Conservation (phyloP, 2,329 filamentous ascomycete species). For the Clonostachys chloroleuca region DNA sequence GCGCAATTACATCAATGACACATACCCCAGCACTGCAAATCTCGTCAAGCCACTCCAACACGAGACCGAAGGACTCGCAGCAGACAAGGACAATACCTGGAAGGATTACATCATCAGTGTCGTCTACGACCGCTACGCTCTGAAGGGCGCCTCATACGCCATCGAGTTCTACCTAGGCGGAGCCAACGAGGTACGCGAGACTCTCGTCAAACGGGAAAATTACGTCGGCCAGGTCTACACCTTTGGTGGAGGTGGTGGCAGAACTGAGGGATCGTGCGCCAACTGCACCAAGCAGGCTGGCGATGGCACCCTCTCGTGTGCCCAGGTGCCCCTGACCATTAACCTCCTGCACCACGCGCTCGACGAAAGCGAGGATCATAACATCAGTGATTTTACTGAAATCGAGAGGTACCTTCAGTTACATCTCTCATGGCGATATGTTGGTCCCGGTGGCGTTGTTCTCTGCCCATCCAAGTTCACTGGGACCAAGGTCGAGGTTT, state of each 20-base stretch:
- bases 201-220: neutral
- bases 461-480: neutral
- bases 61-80: neutral
- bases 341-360: neutral
- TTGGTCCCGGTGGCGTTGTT: neutral
- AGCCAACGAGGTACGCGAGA: neutral
- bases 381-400: neutral
- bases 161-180: slow-evolving; percentile 7
- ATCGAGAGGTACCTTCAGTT: neutral
- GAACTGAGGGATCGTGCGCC: neutral
- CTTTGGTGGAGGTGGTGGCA: neutral
- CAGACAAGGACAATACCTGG: neutral
- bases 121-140: slow-evolving; percentile 7
- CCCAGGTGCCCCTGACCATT: slow-evolving; percentile 5
- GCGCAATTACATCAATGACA: neutral
- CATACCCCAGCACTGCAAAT: neutral
- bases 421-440: neutral
- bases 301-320: slow-evolving; percentile 1
- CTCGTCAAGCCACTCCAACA: neutral
- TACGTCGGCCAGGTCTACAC: neutral
- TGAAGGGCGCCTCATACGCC: slow-evolving; percentile 5
- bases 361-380: neutral
- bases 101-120: slow-evolving; percentile 8
- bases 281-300: slow-evolving; percentile 5
- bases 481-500: neutral